These are phyloP conservation scores for Pseudomicrostroma phylloplanum DNA, from an alignment of 1,284 basidiomycete species.

Conservation along the genomic window DNA sequence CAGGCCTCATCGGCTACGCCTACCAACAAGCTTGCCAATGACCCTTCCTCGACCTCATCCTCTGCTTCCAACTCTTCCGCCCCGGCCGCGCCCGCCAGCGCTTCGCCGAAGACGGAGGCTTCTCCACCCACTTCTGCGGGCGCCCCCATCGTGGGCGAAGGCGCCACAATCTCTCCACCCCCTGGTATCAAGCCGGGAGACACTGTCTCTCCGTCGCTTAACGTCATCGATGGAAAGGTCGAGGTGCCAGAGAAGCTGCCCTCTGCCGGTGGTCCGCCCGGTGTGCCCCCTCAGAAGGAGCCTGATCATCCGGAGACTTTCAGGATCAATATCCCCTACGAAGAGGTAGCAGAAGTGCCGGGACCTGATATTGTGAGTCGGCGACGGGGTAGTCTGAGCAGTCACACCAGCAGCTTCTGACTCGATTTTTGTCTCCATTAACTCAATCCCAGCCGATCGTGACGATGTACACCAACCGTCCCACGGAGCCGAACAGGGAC, in stretches of 20 bases:
- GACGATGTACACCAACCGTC: conserved; percentile 14
- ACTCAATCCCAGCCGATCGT: conserved; percentile 12
- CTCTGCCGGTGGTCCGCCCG: conserved; percentile 13
- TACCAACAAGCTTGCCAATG: neutral
- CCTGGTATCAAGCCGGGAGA: conserved; percentile 15
- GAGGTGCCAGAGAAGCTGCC: conserved; percentile 8
- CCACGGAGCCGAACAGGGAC: neutral
- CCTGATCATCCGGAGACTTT: conserved; percentile 12
- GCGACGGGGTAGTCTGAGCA: neutral
- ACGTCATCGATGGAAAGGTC: neutral
- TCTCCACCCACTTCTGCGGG: neutral
- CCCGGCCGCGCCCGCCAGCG: neutral
- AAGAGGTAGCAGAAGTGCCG: neutral
- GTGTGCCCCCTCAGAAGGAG: conserved; percentile 16
- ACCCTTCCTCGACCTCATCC: neutral
- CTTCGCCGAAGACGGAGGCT: neutral
- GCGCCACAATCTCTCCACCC: conserved; percentile 8
- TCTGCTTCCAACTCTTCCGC: neutral
- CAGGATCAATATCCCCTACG: conserved; percentile 18
- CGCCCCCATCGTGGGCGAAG: neutral
- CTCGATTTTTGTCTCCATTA: neutral
- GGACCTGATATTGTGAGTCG: conserved; percentile 16
- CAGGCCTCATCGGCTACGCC: neutral
- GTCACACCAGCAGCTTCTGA: neutral
- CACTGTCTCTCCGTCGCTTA: neutral